phyloP scores from a whole-genome alignment of 2,329 filamentous ascomycete species.

The Coleophoma crateriformis region DNA sequence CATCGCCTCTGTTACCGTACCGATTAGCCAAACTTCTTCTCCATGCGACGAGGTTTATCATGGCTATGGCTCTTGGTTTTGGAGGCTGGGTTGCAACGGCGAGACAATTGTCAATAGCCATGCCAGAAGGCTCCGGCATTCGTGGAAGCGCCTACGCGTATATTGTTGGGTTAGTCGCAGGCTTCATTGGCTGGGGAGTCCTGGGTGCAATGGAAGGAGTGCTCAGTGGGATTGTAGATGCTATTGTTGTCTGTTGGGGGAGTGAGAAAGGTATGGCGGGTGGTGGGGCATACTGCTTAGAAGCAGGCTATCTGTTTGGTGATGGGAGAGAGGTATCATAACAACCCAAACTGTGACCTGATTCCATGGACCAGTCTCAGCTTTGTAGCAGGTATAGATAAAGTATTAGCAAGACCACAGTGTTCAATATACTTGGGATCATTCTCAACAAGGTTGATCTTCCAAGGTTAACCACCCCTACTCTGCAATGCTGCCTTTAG shows the following conservation, averaged over 20 bases:
- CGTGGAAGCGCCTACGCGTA: slow-evolving; percentile 91
- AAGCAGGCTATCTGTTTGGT: slow-evolving; percentile 85
- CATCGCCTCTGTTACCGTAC: slow-evolving; percentile 70
- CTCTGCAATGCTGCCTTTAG: no score
- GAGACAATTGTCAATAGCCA: slow-evolving; percentile 62
- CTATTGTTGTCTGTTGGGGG: slow-evolving; percentile 87
- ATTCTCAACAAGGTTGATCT: no score
- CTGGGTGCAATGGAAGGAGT: slow-evolving; percentile 88
- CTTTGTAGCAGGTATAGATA: no score
- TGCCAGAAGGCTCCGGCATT: slow-evolving; percentile 43
- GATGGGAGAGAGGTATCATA: slow-evolving; percentile 37
- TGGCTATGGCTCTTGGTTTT: slow-evolving; percentile 85
- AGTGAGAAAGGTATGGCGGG: slow-evolving; percentile 72
- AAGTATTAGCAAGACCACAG: no score
- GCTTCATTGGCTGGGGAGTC: slow-evolving; percentile 91
- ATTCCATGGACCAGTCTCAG: no score
- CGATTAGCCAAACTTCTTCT: slow-evolving; percentile 86
- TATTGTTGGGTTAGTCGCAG: slow-evolving; percentile 85
- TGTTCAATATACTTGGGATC: no score
- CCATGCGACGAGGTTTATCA: slow-evolving; percentile 84
- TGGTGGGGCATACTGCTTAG: slow-evolving; percentile 78
- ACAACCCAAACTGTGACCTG: no score
- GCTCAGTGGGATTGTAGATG: slow-evolving; percentile 80
- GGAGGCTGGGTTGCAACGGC: slow-evolving; percentile 96
- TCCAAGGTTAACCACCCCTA: no score